phyloP scores from a whole-genome alignment of 441 rosid species.

The Adansonia gregorii region DNA sequence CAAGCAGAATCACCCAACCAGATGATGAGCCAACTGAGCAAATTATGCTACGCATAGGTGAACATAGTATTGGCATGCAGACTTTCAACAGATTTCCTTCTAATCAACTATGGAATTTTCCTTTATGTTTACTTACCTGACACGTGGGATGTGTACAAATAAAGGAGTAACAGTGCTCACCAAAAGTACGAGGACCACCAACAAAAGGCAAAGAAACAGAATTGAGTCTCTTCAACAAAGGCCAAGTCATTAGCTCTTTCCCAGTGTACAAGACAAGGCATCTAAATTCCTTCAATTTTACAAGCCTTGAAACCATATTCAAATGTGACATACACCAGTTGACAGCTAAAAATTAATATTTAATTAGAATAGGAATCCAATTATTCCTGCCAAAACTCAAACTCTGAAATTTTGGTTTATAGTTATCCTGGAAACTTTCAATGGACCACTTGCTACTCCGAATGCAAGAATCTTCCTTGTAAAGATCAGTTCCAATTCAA shows the following conservation, averaged over 20 bases:
- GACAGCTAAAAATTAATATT: not conserved
- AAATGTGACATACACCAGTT: not conserved
- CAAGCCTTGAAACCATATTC: slow-evolving; percentile 10
- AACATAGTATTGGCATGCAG: no score
- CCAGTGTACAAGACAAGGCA: slow-evolving; percentile 22
- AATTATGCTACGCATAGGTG: not conserved
- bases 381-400: no score
- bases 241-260: slow-evolving; percentile 16
- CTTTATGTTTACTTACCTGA: no score
- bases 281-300: not conserved
- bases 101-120: no score
- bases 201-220: no score
- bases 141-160: no score
- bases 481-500: not conserved
- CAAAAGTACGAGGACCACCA: no score
- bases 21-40: not conserved
- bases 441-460: not conserved
- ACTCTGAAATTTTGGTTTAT: not conserved
- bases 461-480: slow-evolving; percentile 15
- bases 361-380: not conserved
- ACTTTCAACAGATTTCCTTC: no score
- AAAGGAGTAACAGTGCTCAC: no score
- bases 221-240: no score
- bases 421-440: not conserved
- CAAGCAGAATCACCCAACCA: not conserved